Evolutionary conservation across 176 grass and related monocot species (phyloP), one percentile per base, ranked within the genome.

Genomic region (Oryza meridionalis): DNA sequence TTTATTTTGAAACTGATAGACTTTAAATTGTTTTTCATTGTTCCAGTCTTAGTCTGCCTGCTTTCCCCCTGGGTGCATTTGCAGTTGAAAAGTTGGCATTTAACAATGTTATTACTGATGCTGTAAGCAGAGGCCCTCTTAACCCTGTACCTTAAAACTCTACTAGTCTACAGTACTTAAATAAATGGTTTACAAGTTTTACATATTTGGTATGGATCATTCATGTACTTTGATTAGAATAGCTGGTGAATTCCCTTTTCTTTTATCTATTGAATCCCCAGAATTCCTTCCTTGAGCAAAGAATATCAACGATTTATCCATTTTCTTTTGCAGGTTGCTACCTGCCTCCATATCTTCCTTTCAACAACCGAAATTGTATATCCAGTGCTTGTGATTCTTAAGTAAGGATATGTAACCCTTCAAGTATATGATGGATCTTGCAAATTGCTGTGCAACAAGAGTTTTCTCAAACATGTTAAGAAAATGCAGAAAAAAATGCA

Each of bases 331-430:
- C 87, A 98, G 96, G 69, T 91, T 78, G 91, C 87, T 70, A 81
- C 87, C 73, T 69, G 69, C 78, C 76, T 88, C 80, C 89, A 98
- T 84, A 58, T 92, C 64, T 32, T 93, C 55, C 65, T 95, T 82
- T 90, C 89, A 77, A 93, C 81, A 1, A 33, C 77, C 78, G 75
- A 92, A 85, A 90, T 98, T 84, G 40, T 91, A 66, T 98, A 95
- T 90, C 96, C 96, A 61, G 85, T 92, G 70, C 87, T 90, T 31
- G 87, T 98, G 64, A 98, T 98, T 90, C 89, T 98, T 79, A 92
- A 73, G 96, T 98, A 93, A 90, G 91, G 81, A 83, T 72, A 47
- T 82, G 26, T 21, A 78, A 67, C 35, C 12, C 67, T 62, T 82
- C 1, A 35, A 79, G 73, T 71, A 74, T 86, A 16, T 70, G n/a